These are phyloP conservation scores for Melanomma pulvis-pyrius DNA, from an alignment of 495 filamentous ascomycete genomes.

Conservation along the genomic window DNA sequence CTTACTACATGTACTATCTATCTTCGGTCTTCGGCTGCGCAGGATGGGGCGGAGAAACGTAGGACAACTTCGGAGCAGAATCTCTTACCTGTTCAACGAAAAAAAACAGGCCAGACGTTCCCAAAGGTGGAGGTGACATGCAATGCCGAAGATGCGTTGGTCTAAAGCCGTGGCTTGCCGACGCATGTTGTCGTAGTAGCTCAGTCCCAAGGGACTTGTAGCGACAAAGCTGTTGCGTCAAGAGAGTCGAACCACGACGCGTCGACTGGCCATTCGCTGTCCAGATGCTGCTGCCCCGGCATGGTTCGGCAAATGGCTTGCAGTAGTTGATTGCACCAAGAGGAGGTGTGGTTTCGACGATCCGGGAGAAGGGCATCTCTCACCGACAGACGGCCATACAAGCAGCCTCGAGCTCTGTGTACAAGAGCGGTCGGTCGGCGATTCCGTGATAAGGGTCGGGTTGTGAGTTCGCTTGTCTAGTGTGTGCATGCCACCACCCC, in stretches of 20 bases:
- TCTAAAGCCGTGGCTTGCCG: slow-evolving; percentile 14
- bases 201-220: neutral
- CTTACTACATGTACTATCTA: too few relatives aligned
- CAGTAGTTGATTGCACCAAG: slow-evolving; percentile 1
- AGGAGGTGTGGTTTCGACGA: neutral
- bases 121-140: too few relatives aligned
- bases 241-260: neutral
- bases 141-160: neutral
- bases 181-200: slow-evolving; percentile 4
- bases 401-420: neutral
- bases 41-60: too few relatives aligned
- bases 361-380: neutral
- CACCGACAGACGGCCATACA: slow-evolving; percentile 30
- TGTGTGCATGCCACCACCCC: slow-evolving; percentile 24
- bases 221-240: neutral
- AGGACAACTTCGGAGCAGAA: too few relatives aligned
- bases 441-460: slow-evolving; percentile 24
- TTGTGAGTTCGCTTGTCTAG: slow-evolving; percentile 3
- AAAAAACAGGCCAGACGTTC: too few relatives aligned
- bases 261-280: slow-evolving; percentile 1
- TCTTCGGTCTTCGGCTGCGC: too few relatives aligned
- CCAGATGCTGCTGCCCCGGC: slow-evolving; percentile 6
- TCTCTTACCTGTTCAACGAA: too few relatives aligned
- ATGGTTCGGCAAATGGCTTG: slow-evolving; percentile 6
- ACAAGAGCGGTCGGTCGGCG: slow-evolving; percentile 33